phyloP scores from a whole-genome alignment of 345 rosid species.

The Salix caprea region DNA sequence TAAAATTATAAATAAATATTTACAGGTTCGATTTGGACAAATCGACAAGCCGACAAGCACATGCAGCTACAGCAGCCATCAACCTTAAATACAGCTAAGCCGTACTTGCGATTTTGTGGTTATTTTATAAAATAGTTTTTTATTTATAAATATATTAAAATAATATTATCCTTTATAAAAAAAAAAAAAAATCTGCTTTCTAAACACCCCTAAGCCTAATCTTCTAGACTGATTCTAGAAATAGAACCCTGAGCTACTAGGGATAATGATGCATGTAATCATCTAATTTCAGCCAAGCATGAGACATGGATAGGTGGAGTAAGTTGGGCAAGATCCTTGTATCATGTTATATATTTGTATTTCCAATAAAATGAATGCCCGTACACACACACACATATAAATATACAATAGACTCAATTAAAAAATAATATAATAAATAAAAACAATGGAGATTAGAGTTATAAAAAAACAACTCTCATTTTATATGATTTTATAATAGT shows the following conservation, averaged over 20 bases:
- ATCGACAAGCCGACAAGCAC: neutral
- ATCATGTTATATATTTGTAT: neutral
- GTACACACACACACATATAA: too few relatives aligned
- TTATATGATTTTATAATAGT: too few relatives aligned
- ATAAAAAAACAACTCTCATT: too few relatives aligned
- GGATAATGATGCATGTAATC: neutral
- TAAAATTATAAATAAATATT: neutral
- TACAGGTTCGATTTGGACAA: neutral
- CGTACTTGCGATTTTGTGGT: too few relatives aligned
- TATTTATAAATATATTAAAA: too few relatives aligned
- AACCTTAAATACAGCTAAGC: slow-evolving; percentile 3
- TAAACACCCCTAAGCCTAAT: too few relatives aligned
- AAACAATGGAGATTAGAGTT: too few relatives aligned
- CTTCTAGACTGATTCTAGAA: neutral
- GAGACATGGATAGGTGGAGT: neutral
- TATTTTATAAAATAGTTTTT: too few relatives aligned
- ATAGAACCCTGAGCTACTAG: neutral
- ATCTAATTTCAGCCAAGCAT: neutral
- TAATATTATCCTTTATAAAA: too few relatives aligned
- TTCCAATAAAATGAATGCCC: neutral
- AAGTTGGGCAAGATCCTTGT: slow-evolving; percentile 17
- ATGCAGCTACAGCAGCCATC: neutral
- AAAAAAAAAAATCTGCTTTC: too few relatives aligned
- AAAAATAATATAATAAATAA: too few relatives aligned
- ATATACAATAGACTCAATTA: too few relatives aligned